Evolutionary conservation across 805 yeast species (phyloP).

Genomic region (Torulaspora microellipsoides): DNA sequence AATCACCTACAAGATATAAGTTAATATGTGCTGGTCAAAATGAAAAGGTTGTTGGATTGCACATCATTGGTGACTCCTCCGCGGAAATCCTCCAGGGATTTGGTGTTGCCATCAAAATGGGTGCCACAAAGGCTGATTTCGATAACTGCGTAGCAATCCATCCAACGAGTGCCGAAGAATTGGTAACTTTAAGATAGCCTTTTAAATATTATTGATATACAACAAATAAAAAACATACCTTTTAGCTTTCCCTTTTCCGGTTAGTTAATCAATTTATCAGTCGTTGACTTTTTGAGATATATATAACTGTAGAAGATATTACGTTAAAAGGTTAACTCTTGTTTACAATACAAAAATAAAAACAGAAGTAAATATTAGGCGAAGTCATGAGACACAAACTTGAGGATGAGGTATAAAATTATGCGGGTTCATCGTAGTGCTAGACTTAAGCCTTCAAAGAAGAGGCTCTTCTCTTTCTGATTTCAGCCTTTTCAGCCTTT

Average conservation of each 20-base stretch:
- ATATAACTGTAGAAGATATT: neutral
- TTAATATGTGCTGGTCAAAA: slow-evolving; percentile 70
- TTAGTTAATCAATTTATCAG: neutral
- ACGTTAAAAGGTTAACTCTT: slow-evolving; percentile 13
- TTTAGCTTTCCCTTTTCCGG: no score
- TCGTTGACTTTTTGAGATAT: neutral
- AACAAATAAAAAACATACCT: no score
- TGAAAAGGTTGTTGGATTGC: slow-evolving; percentile 94
- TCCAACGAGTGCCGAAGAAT: slow-evolving; percentile 97
- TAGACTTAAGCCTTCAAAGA: slow-evolving; percentile 79
- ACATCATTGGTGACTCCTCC: slow-evolving; percentile 84
- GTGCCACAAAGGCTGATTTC: slow-evolving; percentile 94
- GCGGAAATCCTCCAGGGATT: slow-evolving; percentile 97
- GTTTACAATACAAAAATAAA: slow-evolving; percentile 18
- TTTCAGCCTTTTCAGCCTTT: slow-evolving; percentile 97
- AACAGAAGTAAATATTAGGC: slow-evolving; percentile 16
- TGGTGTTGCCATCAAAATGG: slow-evolving; percentile 98
- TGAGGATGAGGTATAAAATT: slow-evolving; percentile 13
- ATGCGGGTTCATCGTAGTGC: slow-evolving; percentile 15
- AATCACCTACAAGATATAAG: slow-evolving; percentile 85
- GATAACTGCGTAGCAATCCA: slow-evolving; percentile 97
- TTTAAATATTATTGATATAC: neutral
- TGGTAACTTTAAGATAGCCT: slow-evolving; percentile 59
- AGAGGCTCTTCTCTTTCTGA: slow-evolving; percentile 99
- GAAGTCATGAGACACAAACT: slow-evolving; percentile 13